Evolutionary conservation across 2,329 filamentous ascomycete genomes (phyloP).

Genomic region (Penicillium sp.): DNA sequence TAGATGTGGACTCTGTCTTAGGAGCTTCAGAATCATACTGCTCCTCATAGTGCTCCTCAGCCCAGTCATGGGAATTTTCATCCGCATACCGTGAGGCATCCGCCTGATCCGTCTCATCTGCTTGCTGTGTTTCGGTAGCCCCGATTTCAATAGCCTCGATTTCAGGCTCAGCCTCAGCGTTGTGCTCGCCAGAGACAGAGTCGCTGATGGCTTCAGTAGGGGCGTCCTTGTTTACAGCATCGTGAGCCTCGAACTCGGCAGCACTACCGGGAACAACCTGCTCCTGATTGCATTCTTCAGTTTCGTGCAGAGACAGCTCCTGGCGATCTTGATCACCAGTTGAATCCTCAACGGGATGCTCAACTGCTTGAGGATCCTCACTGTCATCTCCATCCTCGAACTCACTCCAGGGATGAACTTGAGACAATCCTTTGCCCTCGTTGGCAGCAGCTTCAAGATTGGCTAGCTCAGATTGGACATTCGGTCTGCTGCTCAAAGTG

Average conservation of each 20-base stretch:
- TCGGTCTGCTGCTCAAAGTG: constrained; percentile 57
- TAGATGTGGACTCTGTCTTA: constrained; percentile 36
- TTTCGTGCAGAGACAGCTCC: constrained; percentile 11
- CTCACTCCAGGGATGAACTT: constrained; percentile 50
- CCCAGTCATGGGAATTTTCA: constrained; percentile 14
- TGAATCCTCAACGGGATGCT: constrained; percentile 11
- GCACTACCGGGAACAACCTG: background rate
- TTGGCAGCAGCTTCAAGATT: constrained; percentile 57
- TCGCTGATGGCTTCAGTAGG: background rate
- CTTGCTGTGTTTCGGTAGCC: constrained; percentile 3
- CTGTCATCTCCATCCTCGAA: constrained; percentile 52
- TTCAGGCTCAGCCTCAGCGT: background rate
- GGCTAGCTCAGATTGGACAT: constrained; percentile 57
- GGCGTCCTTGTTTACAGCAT: background rate
- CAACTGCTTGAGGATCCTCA: constrained; percentile 10
- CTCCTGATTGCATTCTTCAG: constrained; percentile 1
- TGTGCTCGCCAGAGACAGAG: background rate
- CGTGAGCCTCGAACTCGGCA: background rate
- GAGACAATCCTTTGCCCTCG: constrained; percentile 61
- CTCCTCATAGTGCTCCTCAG: constrained; percentile 20
- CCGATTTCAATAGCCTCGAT: background rate
- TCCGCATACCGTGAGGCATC: constrained; percentile 7
- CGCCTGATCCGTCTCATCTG: constrained; percentile 16
- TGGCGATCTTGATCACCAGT: constrained; percentile 22
- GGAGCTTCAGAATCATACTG: constrained; percentile 36